A percentile compares a stretch with the other conserved stretches of the same genome.
These are phyloP conservation scores for Rachicladosporium sp. DNA, from an alignment of 2,329 filamentous ascomycete species.

Conservation along the genomic window DNA sequence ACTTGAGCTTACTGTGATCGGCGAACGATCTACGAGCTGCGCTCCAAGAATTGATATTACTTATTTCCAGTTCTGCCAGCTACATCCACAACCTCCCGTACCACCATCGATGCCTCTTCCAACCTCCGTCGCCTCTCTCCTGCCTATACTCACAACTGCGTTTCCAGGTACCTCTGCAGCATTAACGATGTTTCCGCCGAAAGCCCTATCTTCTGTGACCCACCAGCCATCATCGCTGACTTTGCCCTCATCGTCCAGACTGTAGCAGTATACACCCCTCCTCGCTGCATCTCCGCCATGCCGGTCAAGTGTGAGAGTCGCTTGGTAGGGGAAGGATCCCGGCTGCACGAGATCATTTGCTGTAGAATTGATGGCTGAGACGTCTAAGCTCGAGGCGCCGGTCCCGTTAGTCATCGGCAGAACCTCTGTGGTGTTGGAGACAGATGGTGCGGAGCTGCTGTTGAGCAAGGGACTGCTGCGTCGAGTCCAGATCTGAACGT, in stretches of 20 bases:
- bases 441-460: too few relatives aligned
- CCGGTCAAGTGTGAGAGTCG: slow-evolving; percentile 48
- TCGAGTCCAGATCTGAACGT: slow-evolving; percentile 51
- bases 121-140: slow-evolving; percentile 1
- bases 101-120: slow-evolving; percentile 45
- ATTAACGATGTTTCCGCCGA: slow-evolving; percentile 3
- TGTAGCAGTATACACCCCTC: slow-evolving; percentile 51
- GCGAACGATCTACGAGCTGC: too few relatives aligned
- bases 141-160: slow-evolving; percentile 1
- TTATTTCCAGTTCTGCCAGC: slow-evolving; percentile 43
- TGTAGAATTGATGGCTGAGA: slow-evolving; percentile 15
- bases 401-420: too few relatives aligned
- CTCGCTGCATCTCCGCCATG: slow-evolving; percentile 42
- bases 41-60: too few relatives aligned
- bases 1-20: too few relatives aligned
- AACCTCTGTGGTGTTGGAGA: too few relatives aligned
- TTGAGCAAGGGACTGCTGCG: slow-evolving; percentile 4
- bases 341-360: slow-evolving; percentile 38
- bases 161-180: not conserved
- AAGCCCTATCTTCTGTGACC: slow-evolving; percentile 15
- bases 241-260: slow-evolving; percentile 29
- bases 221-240: not conserved
- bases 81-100: slow-evolving; percentile 46
- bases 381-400: too few relatives aligned
- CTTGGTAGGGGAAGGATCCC: slow-evolving; percentile 49